Evolutionary conservation across 2,329 filamentous ascomycete genomes (phyloP).

Genomic region (Lachnum nothofagi): DNA sequence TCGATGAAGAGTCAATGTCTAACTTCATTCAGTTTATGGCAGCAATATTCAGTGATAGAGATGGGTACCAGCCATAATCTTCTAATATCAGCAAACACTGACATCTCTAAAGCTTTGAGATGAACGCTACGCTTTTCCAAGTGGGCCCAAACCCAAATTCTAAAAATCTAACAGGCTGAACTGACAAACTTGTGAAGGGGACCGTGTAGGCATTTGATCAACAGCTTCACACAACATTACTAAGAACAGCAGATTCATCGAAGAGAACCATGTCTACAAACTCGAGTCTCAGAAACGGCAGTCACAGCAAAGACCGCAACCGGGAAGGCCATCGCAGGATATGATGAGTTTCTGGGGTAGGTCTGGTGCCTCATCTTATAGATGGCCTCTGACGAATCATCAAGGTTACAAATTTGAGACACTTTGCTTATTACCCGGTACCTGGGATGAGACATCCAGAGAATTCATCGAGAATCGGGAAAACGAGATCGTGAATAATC

Average conservation of each 20-base stretch:
- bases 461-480: slow-evolving; percentile 75
- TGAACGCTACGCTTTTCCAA: slow-evolving; percentile 91
- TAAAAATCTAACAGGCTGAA: not conserved
- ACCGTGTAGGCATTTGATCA: slow-evolving; percentile 43
- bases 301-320: slow-evolving; percentile 42
- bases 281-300: slow-evolving; percentile 56
- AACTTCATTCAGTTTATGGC: slow-evolving; percentile 65
- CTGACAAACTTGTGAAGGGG: slow-evolving; percentile 38
- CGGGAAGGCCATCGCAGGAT: slow-evolving; percentile 60
- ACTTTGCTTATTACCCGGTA: slow-evolving; percentile 66
- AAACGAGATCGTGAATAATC: slow-evolving; percentile 71
- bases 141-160: slow-evolving; percentile 41
- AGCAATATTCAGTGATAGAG: slow-evolving; percentile 72
- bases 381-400: slow-evolving; percentile 3
- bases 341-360: slow-evolving; percentile 91
- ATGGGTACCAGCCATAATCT: slow-evolving; percentile 52
- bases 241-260: slow-evolving; percentile 66
- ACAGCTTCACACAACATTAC: slow-evolving; percentile 24
- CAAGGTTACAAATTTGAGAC: slow-evolving; percentile 95
- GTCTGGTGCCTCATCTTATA: not conserved
- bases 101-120: slow-evolving; percentile 64
- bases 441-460: slow-evolving; percentile 68
- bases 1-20: not conserved
- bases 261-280: slow-evolving; percentile 79
- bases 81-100: not conserved